Evolutionary conservation across 1,284 basidiomycete species (phyloP), one percentile per base, ranked within the genome.

Genomic region (Thecaphora thlaspeos): DNA sequence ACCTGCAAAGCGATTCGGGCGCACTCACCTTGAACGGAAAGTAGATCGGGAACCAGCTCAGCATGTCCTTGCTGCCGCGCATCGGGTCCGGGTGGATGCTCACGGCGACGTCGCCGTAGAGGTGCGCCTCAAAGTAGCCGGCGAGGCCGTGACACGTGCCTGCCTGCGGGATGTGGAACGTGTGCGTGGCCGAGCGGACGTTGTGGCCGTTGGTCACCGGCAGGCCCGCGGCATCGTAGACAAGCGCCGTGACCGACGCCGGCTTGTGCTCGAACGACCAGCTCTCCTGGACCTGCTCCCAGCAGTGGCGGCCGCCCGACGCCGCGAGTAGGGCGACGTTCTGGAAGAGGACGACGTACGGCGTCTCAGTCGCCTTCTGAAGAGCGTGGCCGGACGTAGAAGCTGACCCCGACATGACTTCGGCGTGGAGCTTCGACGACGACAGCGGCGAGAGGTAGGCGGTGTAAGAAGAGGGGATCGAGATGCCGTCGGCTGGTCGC

Each of bases 1-100:
- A n/a, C n/a, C n/a, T n/a, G n/a, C n/a, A n/a, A n/a, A n/a, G n/a
- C 10, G 38, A 9, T 19, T 14, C n/a, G 28, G 5, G n/a, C 14
- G 8, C 9, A 61, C 51, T 5, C 32, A 64, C 59, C 38, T 59
- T 54, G 49, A 81, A 75, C 1, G 94, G 94, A 80, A 99, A 95
- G 81, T 91, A 96, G 30, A 97, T 81, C 0, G 95, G 95, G 81
- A 99, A 99, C 95, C 95, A 99, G 71, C 90, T 94, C 57, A 97
- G 82, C 94, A 98, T 97, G 68, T 97, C 88, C 68, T 89, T 54
- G 89, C 17, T 84, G 80, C 50, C 89, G 85, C 79, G 88, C 88
- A 43, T 87, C 3, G 59, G 86, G 51, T 91, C 86, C 0, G 95
- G 95, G 77, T 96, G 92, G 44, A 95, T 99, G 69, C 91, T 95